Evolutionary conservation across 306 rosid species (phyloP).

Genomic region (cucumber (Cucumis sativus)): Cucumber_9930_V3 NC_026657.2:3359001-3359500

Average conservation of each 20-base stretch:
- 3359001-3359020: conserved; percentile 49
- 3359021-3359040: conserved; percentile 33
- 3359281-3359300: too few species aligned
- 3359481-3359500: too few species aligned
- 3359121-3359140: conserved; percentile 30
- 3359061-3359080: conserved; percentile 60
- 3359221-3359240: conserved; percentile 24
- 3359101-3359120: conserved; percentile 72
- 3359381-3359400: too few species aligned
- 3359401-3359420: too few species aligned
- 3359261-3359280: not conserved
- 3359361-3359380: too few species aligned
- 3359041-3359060: conserved; percentile 56
- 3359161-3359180: conserved; percentile 20
- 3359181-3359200: conserved; percentile 24
- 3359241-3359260: conserved; percentile 18
- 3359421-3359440: too few species aligned
- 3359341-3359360: too few species aligned
- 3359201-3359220: conserved; percentile 53
- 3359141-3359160: conserved; percentile 3
- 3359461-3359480: too few species aligned
- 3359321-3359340: too few species aligned
- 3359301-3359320: too few species aligned
- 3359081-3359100: conserved; percentile 79
- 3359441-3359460: too few species aligned